Base-by-base conservation (phyloP, 2,329 filamentous ascomycete species). In the Tolypocladium nubicola region DNA sequence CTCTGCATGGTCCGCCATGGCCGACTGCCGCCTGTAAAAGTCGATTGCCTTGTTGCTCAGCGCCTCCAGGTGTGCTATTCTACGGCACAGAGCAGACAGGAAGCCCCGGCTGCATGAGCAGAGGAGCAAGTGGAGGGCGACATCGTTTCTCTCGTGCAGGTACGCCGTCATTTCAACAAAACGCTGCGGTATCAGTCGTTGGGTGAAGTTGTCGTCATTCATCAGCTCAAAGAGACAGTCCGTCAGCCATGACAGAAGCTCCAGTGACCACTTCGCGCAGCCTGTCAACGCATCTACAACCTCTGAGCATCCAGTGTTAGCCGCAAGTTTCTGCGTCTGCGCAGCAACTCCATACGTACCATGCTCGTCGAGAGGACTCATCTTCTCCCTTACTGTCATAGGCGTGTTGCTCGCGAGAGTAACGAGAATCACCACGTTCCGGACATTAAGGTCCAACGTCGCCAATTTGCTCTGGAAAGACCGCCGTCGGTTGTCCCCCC, bases 261-360 rank as follows among this genome's bases (percentile, higher is more conserved):
- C 87, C 40, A 91, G 77, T 0, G 83, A 83, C 92, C 92, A 97
- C 66, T 82, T 86, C 4, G 88, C 83, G 56, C 90, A 87, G 26
- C 89, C 89, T 6, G 86, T 81, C 13, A 95, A 75, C 50, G 86
- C 82, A 45, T 85, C 82, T 2, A 93, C 81, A 14, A 90, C 83
- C 67, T 93, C 89, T 84, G 56, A 58, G 2, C 21, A 9, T 9
- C 6, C 10, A 37, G 1, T 43, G 54, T 68, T 3, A 65, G 57
- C 35, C 13, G 33, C 56, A 52, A 52, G 35, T 5, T 2, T 21
- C 11, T n/a, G 10, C 19, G 14, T n/a, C 4, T 21, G 5, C 10
- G 13, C 40, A 21, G 21, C n/a, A 19, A 4, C 6, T 21, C 47
- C 4, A 6, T 23, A 60, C 73, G 59, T 64, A 73, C 73, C 73